phyloP scores from a whole-genome alignment of 441 rosid genomes.

The Jatropha multifida region DNA sequence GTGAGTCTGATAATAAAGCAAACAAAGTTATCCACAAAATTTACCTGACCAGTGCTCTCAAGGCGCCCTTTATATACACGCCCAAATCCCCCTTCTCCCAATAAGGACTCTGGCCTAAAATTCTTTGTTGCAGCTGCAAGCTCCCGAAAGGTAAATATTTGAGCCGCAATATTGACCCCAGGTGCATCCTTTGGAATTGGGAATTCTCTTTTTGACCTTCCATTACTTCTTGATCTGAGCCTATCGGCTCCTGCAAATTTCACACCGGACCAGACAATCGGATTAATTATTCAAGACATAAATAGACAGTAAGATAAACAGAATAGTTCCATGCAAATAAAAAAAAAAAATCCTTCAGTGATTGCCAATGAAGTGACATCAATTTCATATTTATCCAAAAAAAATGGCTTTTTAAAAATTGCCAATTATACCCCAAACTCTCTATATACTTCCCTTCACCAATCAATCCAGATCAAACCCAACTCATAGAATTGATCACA shows the following conservation, averaged over 20 bases:
- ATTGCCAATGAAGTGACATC: not conserved
- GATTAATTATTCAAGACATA: conserved; percentile 6
- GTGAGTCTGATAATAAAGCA: not conserved
- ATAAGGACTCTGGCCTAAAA: conserved; percentile 84
- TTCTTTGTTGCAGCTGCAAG: conserved; percentile 91
- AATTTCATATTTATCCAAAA: conserved; percentile 2
- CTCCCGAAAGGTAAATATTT: conserved; percentile 78
- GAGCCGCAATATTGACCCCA: conserved; percentile 73
- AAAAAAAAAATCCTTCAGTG: conserved; percentile 3
- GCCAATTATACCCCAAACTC: not conserved
- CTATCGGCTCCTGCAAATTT: conserved; percentile 69
- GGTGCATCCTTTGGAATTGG: conserved; percentile 56
- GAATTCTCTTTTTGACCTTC: conserved; percentile 62
- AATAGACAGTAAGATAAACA: conserved; percentile 2
- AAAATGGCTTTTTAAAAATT: not conserved
- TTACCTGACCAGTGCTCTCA: conserved; percentile 92
- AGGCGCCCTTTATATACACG: conserved; percentile 90
- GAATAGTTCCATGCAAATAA: conserved; percentile 6
- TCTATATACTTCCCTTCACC: conserved; percentile 9
- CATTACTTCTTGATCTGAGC: conserved; percentile 62
- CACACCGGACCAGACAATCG: conserved; percentile 1
- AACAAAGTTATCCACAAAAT: not conserved
- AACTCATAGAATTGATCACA: conserved; percentile 32
- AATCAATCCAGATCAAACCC: conserved; percentile 34
- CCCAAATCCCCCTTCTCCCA: conserved; percentile 99